phyloP scores from a whole-genome alignment of 306 rosid species.

The Rosa lucieae region DNA sequence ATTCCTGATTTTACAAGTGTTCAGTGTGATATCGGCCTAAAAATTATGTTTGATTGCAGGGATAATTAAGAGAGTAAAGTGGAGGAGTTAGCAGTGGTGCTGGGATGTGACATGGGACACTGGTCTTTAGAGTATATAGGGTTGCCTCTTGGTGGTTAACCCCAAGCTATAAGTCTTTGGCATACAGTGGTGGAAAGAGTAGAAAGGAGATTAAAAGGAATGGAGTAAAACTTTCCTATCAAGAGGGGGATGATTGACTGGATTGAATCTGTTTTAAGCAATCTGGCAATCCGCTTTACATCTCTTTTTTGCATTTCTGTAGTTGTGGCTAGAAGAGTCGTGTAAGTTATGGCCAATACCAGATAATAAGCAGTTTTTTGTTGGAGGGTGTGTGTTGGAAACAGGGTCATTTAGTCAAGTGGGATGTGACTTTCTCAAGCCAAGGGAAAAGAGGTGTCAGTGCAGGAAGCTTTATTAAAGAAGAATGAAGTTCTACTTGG shows the following conservation, averaged over 20 bases:
- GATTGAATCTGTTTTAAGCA: background rate
- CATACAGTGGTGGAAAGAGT: background rate
- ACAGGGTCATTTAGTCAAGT: no score
- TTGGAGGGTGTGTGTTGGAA: background rate
- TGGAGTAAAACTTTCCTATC: background rate
- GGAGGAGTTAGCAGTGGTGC: background rate
- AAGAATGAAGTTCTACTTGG: background rate
- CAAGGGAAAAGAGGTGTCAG: background rate
- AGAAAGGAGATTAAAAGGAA: background rate
- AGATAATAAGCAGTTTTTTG: background rate
- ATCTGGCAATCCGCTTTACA: background rate
- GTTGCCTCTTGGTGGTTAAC: background rate
- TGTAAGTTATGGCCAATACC: no score
- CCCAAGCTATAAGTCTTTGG: background rate
- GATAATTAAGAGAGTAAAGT: background rate
- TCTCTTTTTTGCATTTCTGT: background rate
- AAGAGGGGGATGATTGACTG: background rate
- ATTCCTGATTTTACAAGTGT: background rate
- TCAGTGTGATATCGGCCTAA: background rate
- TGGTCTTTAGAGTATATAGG: background rate
- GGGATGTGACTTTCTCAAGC: background rate
- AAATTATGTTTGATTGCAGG: background rate
- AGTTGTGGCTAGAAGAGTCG: background rate
- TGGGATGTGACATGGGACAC: background rate
- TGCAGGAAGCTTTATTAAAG: background rate